These are phyloP conservation scores for Pythium folliculosum DNA, from an alignment of 352 stramenopile genomes.

Conservation along the genomic window DNA sequence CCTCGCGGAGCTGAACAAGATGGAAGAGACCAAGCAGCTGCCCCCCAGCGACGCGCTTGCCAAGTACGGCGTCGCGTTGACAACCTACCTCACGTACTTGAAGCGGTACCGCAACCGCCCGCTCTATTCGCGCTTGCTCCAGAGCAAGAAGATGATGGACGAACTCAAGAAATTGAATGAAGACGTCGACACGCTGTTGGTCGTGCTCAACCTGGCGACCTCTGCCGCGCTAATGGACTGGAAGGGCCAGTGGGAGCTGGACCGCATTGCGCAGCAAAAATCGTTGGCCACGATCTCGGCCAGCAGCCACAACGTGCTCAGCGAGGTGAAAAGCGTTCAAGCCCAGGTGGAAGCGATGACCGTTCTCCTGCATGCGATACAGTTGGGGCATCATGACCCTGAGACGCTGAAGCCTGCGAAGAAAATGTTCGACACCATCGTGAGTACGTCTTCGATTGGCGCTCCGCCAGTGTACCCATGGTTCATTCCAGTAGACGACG, in stretches of 20 bases:
- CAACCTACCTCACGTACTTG: too few species aligned
- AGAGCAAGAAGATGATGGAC: too few species aligned
- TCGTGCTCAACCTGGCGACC: background rate
- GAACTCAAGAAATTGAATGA: slow-evolving; percentile 2
- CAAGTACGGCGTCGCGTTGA: too few species aligned
- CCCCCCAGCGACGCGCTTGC: too few species aligned
- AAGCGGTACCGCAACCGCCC: too few species aligned
- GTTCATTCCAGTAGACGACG: background rate
- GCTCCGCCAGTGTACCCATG: background rate
- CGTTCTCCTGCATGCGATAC: background rate
- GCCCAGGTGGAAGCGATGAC: background rate
- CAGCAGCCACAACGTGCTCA: background rate
- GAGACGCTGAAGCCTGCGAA: background rate
- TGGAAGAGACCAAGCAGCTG: too few species aligned
- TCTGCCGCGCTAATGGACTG: background rate
- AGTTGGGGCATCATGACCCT: background rate
- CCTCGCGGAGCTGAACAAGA: too few species aligned
- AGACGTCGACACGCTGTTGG: slow-evolving; percentile 8
- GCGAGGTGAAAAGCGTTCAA: background rate
- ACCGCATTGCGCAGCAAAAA: background rate
- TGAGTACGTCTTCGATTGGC: background rate
- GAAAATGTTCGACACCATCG: background rate
- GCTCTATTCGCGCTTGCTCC: too few species aligned
- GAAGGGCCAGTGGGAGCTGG: background rate
- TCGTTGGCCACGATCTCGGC: background rate